Evolutionary conservation across 1,139 yeast species (phyloP).

Genomic region (Eremothecium sinecaudum): DNA sequence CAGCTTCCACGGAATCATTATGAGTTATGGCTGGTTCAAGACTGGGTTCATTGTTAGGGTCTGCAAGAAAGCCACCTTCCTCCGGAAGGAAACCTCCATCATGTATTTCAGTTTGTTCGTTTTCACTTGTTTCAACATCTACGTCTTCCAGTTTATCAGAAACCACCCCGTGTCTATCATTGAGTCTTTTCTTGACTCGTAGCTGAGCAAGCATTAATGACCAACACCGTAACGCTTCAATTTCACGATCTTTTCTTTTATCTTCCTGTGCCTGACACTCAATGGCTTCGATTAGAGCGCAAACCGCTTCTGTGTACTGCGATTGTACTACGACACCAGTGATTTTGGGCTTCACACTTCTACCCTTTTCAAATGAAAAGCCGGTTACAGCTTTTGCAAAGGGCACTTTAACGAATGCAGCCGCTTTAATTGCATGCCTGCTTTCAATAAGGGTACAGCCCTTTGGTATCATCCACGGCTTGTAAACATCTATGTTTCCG

Average conservation of each 20-base stretch:
- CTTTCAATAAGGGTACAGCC: conserved; percentile 61
- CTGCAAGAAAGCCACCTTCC: conserved; percentile 1
- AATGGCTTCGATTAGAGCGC: conserved; percentile 46
- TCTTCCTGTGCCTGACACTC: conserved; percentile 40
- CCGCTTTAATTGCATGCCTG: conserved; percentile 57
- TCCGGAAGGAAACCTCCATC: conserved; percentile 25
- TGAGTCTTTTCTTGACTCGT: conserved; percentile 60
- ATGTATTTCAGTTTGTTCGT: conserved; percentile 9
- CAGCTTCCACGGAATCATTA: neutral
- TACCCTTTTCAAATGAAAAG: conserved; percentile 53
- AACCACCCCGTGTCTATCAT: conserved; percentile 55
- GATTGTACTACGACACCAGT: conserved; percentile 70
- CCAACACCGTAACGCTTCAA: conserved; percentile 65
- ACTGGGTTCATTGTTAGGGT: neutral
- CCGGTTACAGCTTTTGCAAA: conserved; percentile 84
- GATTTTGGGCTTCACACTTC: conserved; percentile 53
- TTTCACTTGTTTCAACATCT: conserved; percentile 9
- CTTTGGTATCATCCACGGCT: conserved; percentile 69
- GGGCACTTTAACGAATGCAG: conserved; percentile 58
- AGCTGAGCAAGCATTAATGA: conserved; percentile 59
- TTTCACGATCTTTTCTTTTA: conserved; percentile 38
- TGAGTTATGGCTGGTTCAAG: neutral
- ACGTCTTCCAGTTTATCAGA: conserved; percentile 14
- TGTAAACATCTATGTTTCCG: conserved; percentile 77
- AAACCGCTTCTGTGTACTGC: conserved; percentile 58